Conservation (phyloP, 169 alveolate species). For the Plasmodium falciparum region DNA sequence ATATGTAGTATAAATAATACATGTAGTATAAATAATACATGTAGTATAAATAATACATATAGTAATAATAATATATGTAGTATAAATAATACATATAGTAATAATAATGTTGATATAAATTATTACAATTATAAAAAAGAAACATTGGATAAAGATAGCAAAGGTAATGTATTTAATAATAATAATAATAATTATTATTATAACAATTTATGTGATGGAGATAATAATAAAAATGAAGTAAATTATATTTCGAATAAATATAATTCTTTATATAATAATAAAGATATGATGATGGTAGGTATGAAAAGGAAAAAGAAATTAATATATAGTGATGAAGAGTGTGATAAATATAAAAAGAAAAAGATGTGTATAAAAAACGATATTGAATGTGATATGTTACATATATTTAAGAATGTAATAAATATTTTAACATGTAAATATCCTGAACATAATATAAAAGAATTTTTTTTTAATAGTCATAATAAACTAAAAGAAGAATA, state of each 20-base stretch:
- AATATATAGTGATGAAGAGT: background rate
- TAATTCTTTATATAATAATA: background rate
- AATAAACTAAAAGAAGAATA: conserved; percentile 64
- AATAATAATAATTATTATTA: background rate
- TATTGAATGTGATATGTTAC: conserved; percentile 64
- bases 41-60: background rate
- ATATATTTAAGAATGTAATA: conserved; percentile 57
- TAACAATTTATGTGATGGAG: background rate
- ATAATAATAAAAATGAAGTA: background rate
- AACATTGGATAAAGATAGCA: too few species aligned
- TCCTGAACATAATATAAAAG: conserved; percentile 64
- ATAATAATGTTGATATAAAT: background rate
- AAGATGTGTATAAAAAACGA: conserved; percentile 5
- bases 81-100: background rate
- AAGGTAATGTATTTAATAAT: background rate
- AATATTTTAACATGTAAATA: conserved; percentile 57
- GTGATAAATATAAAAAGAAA: background rate
- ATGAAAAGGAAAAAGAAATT: too few species aligned
- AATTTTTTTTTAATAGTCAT: conserved; percentile 71
- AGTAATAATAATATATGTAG: background rate
- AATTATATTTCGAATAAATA: background rate
- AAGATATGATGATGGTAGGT: background rate
- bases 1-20: background rate
- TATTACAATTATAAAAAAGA: background rate
- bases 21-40: background rate